A percentile compares a stretch with the other conserved stretches of the same genome.
phyloP scores from a whole-genome alignment of 106 monocot genomes.

The Apostasia ramifera region DNA sequence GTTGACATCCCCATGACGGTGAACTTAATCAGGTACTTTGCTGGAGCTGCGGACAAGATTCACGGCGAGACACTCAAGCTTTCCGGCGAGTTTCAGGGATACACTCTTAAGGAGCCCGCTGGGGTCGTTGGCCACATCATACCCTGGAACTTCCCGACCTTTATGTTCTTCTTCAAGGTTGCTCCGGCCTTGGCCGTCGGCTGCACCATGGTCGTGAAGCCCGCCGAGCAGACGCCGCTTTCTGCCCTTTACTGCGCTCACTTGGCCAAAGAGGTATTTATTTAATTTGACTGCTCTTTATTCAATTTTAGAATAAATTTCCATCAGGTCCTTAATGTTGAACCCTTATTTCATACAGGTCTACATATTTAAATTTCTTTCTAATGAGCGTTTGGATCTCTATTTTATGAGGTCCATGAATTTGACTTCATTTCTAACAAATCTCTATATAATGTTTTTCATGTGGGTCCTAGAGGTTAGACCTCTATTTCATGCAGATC shows the following conservation, averaged over 20 bases:
- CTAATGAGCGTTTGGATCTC: no score
- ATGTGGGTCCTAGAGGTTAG: no score
- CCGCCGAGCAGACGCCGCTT: conserved; percentile 71
- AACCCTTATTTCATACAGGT: no score
- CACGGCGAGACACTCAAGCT: conserved; percentile 59
- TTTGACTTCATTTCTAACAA: no score
- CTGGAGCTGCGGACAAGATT: conserved; percentile 60
- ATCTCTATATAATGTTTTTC: no score
- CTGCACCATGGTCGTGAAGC: conserved; percentile 74
- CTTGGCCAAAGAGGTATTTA: conserved; percentile 43
- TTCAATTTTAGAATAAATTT: no score
- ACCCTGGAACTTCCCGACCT: conserved; percentile 64
- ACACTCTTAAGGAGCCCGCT: conserved; percentile 64
- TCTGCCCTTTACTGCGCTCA: conserved; percentile 49
- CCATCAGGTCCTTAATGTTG: no score
- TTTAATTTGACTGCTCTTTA: not conserved
- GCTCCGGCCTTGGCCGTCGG: conserved; percentile 57
- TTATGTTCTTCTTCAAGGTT: conserved; percentile 47
- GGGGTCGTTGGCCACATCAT: conserved; percentile 65
- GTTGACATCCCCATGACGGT: conserved; percentile 29
- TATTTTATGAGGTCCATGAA: no score
- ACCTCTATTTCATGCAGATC: no score
- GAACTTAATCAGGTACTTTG: conserved; percentile 37
- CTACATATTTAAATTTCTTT: no score
- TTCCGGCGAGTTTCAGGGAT: conserved; percentile 29